Percentiles rank a stretch among this genome's conserved stretches.
Evolutionary conservation across 2,329 filamentous ascomycete species (phyloP).

Genomic region (Microdochium nivale): DNA sequence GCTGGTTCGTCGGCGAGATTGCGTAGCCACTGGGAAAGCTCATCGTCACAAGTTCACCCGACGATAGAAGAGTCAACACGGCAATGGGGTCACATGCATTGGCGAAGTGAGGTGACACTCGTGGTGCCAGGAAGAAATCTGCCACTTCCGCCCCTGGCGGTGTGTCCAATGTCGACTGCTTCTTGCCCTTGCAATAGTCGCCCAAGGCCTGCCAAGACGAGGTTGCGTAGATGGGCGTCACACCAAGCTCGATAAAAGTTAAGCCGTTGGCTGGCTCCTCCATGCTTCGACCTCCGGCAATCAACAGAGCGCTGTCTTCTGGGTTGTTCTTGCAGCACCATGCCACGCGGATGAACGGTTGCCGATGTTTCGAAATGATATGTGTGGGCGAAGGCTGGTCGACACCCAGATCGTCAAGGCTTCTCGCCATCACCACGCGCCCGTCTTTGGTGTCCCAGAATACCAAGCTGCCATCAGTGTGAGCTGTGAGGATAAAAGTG

Average conservation of each 20-base stretch:
- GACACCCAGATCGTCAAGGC: slow-evolving; percentile 64
- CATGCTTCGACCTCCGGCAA: slow-evolving; percentile 70
- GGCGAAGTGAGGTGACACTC: slow-evolving; percentile 73
- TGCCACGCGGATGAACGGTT: slow-evolving; percentile 68
- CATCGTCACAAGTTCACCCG: slow-evolving; percentile 81
- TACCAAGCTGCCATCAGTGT: slow-evolving; percentile 86
- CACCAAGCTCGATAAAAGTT: slow-evolving; percentile 82
- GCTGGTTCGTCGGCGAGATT: slow-evolving; percentile 85
- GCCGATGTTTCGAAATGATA: slow-evolving; percentile 50
- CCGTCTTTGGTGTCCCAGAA: slow-evolving; percentile 94
- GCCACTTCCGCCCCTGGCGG: slow-evolving; percentile 70
- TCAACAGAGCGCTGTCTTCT: slow-evolving; percentile 82
- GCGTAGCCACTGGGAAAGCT: slow-evolving; percentile 89
- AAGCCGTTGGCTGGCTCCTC: slow-evolving; percentile 65
- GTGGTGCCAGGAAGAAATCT: slow-evolving; percentile 77
- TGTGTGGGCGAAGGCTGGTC: slow-evolving; percentile 52
- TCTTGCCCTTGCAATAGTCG: slow-evolving; percentile 72
- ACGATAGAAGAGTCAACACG: slow-evolving; percentile 68
- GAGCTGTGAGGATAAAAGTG: slow-evolving; percentile 76
- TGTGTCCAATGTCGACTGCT: slow-evolving; percentile 61
- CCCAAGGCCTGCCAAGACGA: slow-evolving; percentile 79
- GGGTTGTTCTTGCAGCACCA: slow-evolving; percentile 96
- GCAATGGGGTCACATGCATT: slow-evolving; percentile 89
- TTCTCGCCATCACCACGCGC: slow-evolving; percentile 73
- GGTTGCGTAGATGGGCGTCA: slow-evolving; percentile 84